A percentile compares a stretch with the other conserved stretches of the same genome.
Evolutionary conservation across 2,329 filamentous ascomycete genomes (phyloP).

Genomic region (Xylariaceae sp.): DNA sequence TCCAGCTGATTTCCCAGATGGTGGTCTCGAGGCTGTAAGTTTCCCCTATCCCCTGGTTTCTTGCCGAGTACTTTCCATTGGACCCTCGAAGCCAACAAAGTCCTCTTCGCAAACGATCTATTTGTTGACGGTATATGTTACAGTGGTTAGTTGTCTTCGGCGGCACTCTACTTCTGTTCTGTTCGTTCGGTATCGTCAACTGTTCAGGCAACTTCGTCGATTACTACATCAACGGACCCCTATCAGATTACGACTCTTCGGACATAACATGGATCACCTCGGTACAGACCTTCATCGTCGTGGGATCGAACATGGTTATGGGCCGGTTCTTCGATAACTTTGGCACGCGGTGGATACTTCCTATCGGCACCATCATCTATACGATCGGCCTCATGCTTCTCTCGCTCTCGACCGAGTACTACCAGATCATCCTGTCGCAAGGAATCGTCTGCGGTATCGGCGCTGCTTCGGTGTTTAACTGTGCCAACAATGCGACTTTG

Average conservation of each 20-base stretch:
- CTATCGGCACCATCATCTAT: constrained; percentile 48
- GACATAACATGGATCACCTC: constrained; percentile 54
- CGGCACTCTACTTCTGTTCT: constrained; percentile 31
- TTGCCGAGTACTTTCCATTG: not conserved
- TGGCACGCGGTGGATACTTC: constrained; percentile 36
- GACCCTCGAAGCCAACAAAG: not conserved
- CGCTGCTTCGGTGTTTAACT: constrained; percentile 20
- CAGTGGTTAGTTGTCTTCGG: constrained; percentile 21
- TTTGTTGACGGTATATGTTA: constrained; percentile 10
- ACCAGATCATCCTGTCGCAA: constrained; percentile 39
- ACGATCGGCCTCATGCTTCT: constrained; percentile 59
- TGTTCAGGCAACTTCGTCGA: constrained; percentile 51
- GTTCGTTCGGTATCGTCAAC: constrained; percentile 37
- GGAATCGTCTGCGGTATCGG: constrained; percentile 33
- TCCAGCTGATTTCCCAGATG: constrained; percentile 54
- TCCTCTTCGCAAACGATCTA: not conserved
- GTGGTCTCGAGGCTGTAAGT: constrained; percentile 44
- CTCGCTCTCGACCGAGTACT: constrained; percentile 40
- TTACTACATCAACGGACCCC: constrained; percentile 47
- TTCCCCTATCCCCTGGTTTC: not conserved
- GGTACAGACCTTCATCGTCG: constrained; percentile 42
- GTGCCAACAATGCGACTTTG: constrained; percentile 16
- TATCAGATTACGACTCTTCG: constrained; percentile 43
- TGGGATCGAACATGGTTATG: constrained; percentile 39
- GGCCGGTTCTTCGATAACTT: constrained; percentile 21